Base-by-base conservation (phyloP, 2,329 filamentous ascomycete species). In the Fusarium sp. region DNA sequence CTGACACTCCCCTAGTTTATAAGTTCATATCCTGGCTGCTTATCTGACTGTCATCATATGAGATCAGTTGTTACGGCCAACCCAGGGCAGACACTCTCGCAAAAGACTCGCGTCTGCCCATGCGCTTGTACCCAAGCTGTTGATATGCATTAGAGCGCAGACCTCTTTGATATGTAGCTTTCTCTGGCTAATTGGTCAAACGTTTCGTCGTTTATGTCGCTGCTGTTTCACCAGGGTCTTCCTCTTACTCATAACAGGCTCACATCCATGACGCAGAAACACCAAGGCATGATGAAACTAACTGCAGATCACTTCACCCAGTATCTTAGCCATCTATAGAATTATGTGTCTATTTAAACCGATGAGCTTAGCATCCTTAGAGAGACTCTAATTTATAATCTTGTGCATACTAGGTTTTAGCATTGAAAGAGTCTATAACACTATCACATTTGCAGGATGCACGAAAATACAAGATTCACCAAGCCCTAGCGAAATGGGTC, bases 401-500 rank as follows among this genome's bases (percentile, higher is more conserved):
- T 47, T 5, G 11, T 6, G 11, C 4, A 13, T 8, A 3, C 8
- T 14, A 25, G 2, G 8, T 8, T 8, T 22, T 10, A 4, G 2
- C 42, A 18, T 6, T 10, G 1, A 22, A 0, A 2, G 1, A 6
- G 4, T 25, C 8, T 8, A 5, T 2, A 8, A 16, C 20, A 1
- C 22, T 10, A 27, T 14, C 8, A 47, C 42, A 16, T 8, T 1
- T 10, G 2, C 0, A 47, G 3, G 14, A 47, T 18, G 8, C 8
- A 10, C 42, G 5, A 25, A 8, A 27, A 29, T 16, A 29, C 25
- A 2, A 29, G 0, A 50, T 50, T n/a, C 25, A 29, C 10, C n/a
- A n/a, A n/a, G n/a, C n/a, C n/a, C 45, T 4, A 11, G 16, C 2
- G 1, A 22, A 10, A 2, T 4, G 25, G 4, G 7, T 22, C 4